Evolutionary conservation across 1,284 basidiomycete genomes (phyloP).

Genomic region (Cutaneotrichosporon arboriforme): DNA sequence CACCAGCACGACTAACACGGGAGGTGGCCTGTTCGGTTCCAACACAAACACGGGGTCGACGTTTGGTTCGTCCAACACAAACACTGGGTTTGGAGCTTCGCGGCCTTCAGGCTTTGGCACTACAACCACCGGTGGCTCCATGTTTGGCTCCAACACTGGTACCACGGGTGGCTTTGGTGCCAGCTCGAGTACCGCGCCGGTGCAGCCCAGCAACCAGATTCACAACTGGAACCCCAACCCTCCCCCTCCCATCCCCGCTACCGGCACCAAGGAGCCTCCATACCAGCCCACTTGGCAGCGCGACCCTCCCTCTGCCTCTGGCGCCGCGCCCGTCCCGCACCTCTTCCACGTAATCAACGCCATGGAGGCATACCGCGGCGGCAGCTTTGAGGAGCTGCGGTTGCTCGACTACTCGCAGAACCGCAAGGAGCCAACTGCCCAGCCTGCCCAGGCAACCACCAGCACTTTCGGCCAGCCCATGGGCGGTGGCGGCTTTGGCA

Average conservation of each 20-base stretch:
- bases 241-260: conserved; percentile 28
- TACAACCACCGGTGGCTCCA: conserved; percentile 3
- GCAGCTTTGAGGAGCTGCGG: conserved; percentile 48
- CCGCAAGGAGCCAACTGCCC: conserved; percentile 50
- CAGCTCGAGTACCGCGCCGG: neutral
- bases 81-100: conserved; percentile 28
- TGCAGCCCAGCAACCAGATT: conserved; percentile 21
- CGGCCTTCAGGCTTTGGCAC: conserved; percentile 22
- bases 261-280: conserved; percentile 35
- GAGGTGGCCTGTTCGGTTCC: conserved; percentile 48
- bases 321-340: conserved; percentile 25
- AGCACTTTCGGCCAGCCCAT: conserved; percentile 43
- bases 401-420: conserved; percentile 54
- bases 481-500: conserved; percentile 52
- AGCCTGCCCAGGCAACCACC: conserved; percentile 21
- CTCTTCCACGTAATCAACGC: conserved; percentile 45
- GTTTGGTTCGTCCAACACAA: conserved; percentile 23
- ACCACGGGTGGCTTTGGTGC: conserved; percentile 20
- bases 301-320: conserved; percentile 22
- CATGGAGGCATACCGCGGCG: conserved; percentile 40
- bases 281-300: conserved; percentile 45
- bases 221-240: conserved; percentile 25
- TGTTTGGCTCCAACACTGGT: conserved; percentile 21
- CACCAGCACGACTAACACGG: conserved; percentile 50
- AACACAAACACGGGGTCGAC: conserved; percentile 9